Evolutionary conservation across 176 grass and related monocot genomes (phyloP).

Genomic region (Pontederia paniculata): DNA sequence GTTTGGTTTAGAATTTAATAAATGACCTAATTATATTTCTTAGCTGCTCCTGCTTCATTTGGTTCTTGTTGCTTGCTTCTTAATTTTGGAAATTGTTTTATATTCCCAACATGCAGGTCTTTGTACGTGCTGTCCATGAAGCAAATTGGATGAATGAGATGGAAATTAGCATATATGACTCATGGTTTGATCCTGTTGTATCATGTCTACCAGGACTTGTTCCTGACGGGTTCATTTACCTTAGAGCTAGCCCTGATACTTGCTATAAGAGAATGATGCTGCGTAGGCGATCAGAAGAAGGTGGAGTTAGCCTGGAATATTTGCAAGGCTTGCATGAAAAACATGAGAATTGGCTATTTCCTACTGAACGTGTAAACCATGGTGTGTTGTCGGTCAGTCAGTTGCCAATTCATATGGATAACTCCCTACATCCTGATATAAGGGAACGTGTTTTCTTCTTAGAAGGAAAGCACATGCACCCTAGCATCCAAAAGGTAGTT

Average conservation of each 20-base stretch:
- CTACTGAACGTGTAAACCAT: constrained; percentile 35
- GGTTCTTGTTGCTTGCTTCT: constrained; percentile 1
- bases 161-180: constrained; percentile 98
- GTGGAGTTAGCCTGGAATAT: constrained; percentile 74
- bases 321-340: constrained; percentile 89
- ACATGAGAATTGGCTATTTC: constrained; percentile 89
- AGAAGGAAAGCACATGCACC: constrained; percentile 90
- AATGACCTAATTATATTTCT: neutral
- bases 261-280: constrained; percentile 87
- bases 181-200: constrained; percentile 96
- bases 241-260: constrained; percentile 85
- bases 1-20: neutral
- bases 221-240: constrained; percentile 93
- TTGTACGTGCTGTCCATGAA: constrained; percentile 91
- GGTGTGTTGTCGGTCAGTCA: constrained; percentile 65
- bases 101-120: constrained; percentile 33
- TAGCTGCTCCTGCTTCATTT: neutral
- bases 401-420: constrained; percentile 45
- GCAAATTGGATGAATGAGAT: constrained; percentile 99
- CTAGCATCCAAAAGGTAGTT: constrained; percentile 76
- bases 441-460: constrained; percentile 68
- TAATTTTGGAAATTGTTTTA: neutral
- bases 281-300: constrained; percentile 82
- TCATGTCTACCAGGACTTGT: constrained; percentile 81
- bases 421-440: constrained; percentile 61